Evolutionary conservation across 345 rosid species (phyloP).

Genomic region (Kandelia obovata): DNA sequence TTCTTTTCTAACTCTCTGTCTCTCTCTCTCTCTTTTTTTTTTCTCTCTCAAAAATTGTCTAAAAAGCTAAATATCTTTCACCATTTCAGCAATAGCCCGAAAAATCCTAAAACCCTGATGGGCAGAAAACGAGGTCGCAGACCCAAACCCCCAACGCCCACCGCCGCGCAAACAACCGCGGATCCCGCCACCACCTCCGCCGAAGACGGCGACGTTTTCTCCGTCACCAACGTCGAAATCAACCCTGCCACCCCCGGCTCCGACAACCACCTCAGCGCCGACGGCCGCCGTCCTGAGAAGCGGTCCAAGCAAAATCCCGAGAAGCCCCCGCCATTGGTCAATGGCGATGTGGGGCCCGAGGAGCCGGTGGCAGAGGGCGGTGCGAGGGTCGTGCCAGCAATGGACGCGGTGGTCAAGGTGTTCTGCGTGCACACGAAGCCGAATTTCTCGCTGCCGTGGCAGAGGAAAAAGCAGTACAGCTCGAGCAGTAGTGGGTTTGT

Average conservation of each 20-base stretch:
- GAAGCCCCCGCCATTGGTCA: conserved; percentile 20
- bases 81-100: too few relatives aligned
- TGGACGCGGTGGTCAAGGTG: conserved; percentile 94
- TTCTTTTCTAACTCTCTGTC: too few relatives aligned
- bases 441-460: conserved; percentile 92
- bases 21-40: too few relatives aligned
- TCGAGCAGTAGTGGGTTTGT: conserved; percentile 92
- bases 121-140: conserved; percentile 45
- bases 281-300: conserved; percentile 35
- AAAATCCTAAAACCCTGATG: neutral
- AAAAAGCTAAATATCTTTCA: too few relatives aligned
- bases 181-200: conserved; percentile 20
- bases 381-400: conserved; percentile 68
- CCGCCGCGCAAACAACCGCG: conserved; percentile 24
- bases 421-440: conserved; percentile 97
- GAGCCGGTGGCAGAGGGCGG: conserved; percentile 42
- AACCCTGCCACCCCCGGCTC: conserved; percentile 15
- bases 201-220: conserved; percentile 22
- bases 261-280: neutral
- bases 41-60: too few relatives aligned
- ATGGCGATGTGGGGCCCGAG: conserved; percentile 14
- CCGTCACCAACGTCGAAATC: conserved; percentile 36
- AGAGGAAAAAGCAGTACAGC: conserved; percentile 85
- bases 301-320: conserved; percentile 24
- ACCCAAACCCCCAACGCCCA: conserved; percentile 27